Evolutionary conservation across 2,329 filamentous ascomycete species (phyloP).

Genomic region (Penicillium sp.): DNA sequence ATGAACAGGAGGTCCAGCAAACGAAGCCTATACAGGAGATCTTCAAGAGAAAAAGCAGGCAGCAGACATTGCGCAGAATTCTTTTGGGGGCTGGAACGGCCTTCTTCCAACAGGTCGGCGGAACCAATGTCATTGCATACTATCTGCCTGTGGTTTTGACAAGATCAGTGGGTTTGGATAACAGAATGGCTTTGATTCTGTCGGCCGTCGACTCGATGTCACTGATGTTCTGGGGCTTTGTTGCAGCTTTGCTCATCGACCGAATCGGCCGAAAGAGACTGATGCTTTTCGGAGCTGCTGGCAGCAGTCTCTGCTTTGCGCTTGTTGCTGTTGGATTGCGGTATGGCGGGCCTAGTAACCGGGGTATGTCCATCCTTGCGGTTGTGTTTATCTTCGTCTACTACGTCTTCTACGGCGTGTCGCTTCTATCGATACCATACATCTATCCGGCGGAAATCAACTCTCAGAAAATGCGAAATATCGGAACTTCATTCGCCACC

Average conservation of each 20-base stretch:
- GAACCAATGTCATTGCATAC: conserved; percentile 24
- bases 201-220: conserved; percentile 17
- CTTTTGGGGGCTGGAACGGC: conserved; percentile 44
- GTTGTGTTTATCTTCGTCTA: conserved; percentile 44
- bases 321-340: conserved; percentile 46
- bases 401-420: conserved; percentile 16
- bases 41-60: neutral
- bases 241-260: conserved; percentile 50
- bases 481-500: conserved; percentile 14
- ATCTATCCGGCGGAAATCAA: conserved; percentile 24
- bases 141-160: conserved; percentile 22
- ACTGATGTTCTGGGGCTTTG: conserved; percentile 17
- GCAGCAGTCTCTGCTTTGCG: conserved; percentile 50
- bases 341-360: conserved; percentile 39
- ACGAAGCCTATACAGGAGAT: no score
- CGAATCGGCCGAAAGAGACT: conserved; percentile 47
- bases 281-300: conserved; percentile 47
- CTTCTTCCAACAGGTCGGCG: conserved; percentile 29
- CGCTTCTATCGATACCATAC: conserved; percentile 20
- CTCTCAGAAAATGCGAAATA: conserved; percentile 18
- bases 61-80: conserved; percentile 40
- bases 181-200: conserved; percentile 16
- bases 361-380: conserved; percentile 31
- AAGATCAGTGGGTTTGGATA: conserved; percentile 13
- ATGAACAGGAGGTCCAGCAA: no score